phyloP scores from a whole-genome alignment of 208 protist genomes.

The Lotmaria passim region DNA sequence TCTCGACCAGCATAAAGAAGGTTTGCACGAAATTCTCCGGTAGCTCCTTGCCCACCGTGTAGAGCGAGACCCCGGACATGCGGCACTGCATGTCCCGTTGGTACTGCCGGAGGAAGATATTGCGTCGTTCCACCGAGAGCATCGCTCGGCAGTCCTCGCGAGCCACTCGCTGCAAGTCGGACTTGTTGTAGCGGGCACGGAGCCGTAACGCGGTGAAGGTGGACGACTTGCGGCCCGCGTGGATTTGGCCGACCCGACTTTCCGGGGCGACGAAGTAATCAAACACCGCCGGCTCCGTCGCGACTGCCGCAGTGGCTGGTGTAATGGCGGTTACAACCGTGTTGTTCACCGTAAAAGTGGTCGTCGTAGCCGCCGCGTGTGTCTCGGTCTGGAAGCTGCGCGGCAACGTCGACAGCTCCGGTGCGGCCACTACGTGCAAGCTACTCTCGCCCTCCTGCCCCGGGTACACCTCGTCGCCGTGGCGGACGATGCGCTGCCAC shows the following conservation, averaged over 20 bases:
- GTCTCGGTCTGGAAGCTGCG: not conserved
- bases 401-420: constrained; percentile 21
- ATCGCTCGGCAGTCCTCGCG: constrained; percentile 28
- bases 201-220: constrained; percentile 9
- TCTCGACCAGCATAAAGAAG: constrained; percentile 31
- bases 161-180: constrained; percentile 26
- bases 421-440: constrained; percentile 27
- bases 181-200: constrained; percentile 1
- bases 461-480: constrained; percentile 32
- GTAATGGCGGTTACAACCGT: not conserved
- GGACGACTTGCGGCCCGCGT: not conserved
- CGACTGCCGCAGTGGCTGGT: not conserved
- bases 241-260: constrained; percentile 7
- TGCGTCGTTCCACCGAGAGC: constrained; percentile 30
- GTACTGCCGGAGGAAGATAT: constrained; percentile 33
- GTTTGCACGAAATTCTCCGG: constrained; percentile 33
- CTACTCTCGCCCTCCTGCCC: constrained; percentile 28
- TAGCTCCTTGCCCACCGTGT: constrained; percentile 23
- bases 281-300: constrained; percentile 23
- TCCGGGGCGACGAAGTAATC: constrained; percentile 39
- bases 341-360: not conserved
- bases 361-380: too few relatives aligned
- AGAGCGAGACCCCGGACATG: constrained; percentile 14
- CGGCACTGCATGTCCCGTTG: constrained; percentile 37
- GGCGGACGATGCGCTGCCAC: constrained; percentile 32